Evolutionary conservation across 352 stramenopile species (phyloP).

Genomic region (Phytophthora syringae): DNA sequence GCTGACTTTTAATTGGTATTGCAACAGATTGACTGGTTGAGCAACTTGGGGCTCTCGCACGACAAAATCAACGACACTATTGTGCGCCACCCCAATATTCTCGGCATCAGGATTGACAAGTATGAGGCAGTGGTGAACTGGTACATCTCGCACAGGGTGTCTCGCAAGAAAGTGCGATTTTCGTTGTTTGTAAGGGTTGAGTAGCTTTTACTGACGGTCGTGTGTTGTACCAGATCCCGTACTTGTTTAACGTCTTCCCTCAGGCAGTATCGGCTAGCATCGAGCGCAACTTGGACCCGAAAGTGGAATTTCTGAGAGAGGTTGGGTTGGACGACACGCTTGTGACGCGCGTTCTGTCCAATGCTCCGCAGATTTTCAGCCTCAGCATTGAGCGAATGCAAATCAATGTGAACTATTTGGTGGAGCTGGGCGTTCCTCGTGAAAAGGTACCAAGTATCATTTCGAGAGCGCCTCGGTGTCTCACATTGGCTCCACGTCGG

Average conservation of each 20-base stretch:
- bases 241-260: conserved; percentile 52
- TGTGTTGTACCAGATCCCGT: conserved; percentile 41
- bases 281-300: conserved; percentile 43
- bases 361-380: conserved; percentile 46
- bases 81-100: conserved; percentile 46
- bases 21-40: conserved; percentile 41
- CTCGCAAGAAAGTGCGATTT: conserved; percentile 23
- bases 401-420: conserved; percentile 33
- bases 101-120: conserved; percentile 42
- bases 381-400: conserved; percentile 36
- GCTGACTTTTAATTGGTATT: background rate
- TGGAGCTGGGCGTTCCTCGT: conserved; percentile 31
- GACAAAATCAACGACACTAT: conserved; percentile 41
- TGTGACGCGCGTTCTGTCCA: conserved; percentile 43
- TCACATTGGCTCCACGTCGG: conserved; percentile 34
- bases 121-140: conserved; percentile 38
- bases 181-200: background rate
- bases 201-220: background rate
- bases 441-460: conserved; percentile 39
- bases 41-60: conserved; percentile 36
- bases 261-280: conserved; percentile 37
- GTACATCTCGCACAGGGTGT: conserved; percentile 46
- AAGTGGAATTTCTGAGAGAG: conserved; percentile 38
- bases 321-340: conserved; percentile 41
- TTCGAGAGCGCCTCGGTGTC: conserved; percentile 35